A percentile compares a stretch with the other conserved stretches of the same genome.
phyloP scores from a whole-genome alignment of 495 filamentous ascomycete genomes.

The Evernia prunastri region DNA sequence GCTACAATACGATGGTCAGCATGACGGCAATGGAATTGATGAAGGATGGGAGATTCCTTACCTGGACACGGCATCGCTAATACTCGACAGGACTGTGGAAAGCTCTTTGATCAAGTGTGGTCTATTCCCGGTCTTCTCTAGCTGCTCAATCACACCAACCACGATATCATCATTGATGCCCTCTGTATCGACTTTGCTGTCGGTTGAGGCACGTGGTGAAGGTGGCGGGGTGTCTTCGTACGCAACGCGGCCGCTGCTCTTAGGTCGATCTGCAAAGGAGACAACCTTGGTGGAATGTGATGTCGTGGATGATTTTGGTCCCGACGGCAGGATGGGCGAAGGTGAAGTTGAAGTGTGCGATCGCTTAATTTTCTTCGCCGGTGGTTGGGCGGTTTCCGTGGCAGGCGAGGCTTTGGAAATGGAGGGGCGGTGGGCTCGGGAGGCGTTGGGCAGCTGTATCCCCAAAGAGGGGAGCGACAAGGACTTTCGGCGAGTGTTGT shows the following conservation, averaged over 20 bases:
- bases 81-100: constrained; percentile 66
- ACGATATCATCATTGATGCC: constrained; percentile 95
- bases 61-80: constrained; percentile 84
- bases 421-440: constrained; percentile 61
- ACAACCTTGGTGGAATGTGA: constrained; percentile 32
- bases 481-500: constrained; percentile 97
- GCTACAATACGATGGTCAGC: constrained; percentile 47
- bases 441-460: constrained; percentile 79
- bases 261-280: constrained; percentile 40
- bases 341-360: constrained; percentile 56
- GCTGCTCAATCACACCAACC: constrained; percentile 79
- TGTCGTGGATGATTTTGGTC: constrained; percentile 34
- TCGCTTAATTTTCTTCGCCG: constrained; percentile 81
- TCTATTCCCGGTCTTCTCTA: constrained; percentile 87
- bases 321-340: constrained; percentile 46
- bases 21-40: constrained; percentile 2
- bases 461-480: constrained; percentile 88
- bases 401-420: constrained; percentile 47
- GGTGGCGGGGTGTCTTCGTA: constrained; percentile 80
- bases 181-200: constrained; percentile 71
- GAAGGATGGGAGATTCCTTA: constrained; percentile 40
- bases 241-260: constrained; percentile 37
- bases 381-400: constrained; percentile 51
- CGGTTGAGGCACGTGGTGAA: constrained; percentile 56
- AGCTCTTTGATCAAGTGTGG: constrained; percentile 94